phyloP scores from a whole-genome alignment of 495 filamentous ascomycete species.

The Elasticomyces elasticus region DNA sequence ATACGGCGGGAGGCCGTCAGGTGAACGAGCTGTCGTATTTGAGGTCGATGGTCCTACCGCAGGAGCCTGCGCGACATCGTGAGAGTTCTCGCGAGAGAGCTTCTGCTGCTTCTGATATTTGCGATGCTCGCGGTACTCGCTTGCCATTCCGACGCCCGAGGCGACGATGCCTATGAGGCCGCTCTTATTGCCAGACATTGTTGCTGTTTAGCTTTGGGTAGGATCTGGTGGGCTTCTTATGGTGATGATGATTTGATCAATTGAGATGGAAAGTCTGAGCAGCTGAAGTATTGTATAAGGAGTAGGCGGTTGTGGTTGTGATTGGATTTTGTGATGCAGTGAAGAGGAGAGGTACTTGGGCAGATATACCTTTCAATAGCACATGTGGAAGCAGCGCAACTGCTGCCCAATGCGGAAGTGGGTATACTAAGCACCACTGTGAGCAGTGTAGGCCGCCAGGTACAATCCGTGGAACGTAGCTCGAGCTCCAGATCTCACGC shows the following conservation, averaged over 20 bases:
- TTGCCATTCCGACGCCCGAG: constrained; percentile 41
- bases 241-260: not conserved
- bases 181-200: constrained; percentile 1
- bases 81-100: constrained; percentile 17
- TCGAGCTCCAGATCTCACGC: too few relatives aligned
- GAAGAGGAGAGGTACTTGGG: not conserved
- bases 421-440: not conserved
- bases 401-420: not conserved
- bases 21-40: not conserved
- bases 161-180: constrained; percentile 28
- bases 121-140: constrained; percentile 34
- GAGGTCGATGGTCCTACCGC: not conserved
- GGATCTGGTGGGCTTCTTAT: not conserved
- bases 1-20: not conserved
- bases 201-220: not conserved
- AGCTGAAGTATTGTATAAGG: too few relatives aligned
- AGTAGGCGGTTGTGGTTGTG: too few relatives aligned
- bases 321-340: too few relatives aligned
- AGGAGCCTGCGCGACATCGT: not conserved
- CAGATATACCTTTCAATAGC: not conserved
- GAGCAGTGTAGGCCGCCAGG: not conserved
- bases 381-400: not conserved
- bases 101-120: constrained; percentile 35
- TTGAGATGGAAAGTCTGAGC: not conserved
- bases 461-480: too few relatives aligned